These are phyloP conservation scores for Aspergillus melleus DNA, from an alignment of 2,329 filamentous ascomycete genomes.

Conservation along the genomic window DNA sequence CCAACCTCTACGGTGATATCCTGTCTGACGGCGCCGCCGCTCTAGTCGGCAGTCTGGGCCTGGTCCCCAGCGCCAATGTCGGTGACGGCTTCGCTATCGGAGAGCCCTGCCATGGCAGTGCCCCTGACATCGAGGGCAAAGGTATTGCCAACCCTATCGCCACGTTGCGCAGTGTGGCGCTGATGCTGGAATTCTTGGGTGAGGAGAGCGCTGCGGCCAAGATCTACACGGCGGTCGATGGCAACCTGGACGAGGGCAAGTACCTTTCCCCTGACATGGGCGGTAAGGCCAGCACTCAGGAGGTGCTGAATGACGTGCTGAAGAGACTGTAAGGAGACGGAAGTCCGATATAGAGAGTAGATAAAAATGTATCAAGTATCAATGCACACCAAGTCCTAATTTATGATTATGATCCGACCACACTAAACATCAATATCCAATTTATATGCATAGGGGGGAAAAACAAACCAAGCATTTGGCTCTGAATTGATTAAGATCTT, in stretches of 20 bases:
- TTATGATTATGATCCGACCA: too few relatives aligned
- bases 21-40: conserved; percentile 93
- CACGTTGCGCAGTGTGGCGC: conserved; percentile 81
- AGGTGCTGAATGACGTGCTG: conserved; percentile 86
- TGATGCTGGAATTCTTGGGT: conserved; percentile 96
- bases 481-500: too few relatives aligned
- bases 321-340: conserved; percentile 65
- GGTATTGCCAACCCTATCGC: conserved; percentile 96
- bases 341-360: conserved; percentile 7
- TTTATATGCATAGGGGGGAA: too few relatives aligned
- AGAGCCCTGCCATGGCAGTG: conserved; percentile 95
- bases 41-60: conserved; percentile 84
- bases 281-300: conserved; percentile 77
- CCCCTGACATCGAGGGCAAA: conserved; percentile 91
- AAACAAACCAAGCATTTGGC: too few relatives aligned
- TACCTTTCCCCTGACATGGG: conserved; percentile 87
- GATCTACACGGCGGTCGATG: conserved; percentile 92
- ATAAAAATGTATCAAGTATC: background rate
- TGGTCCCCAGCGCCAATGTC: conserved; percentile 94
- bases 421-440: too few relatives aligned
- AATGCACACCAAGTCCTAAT: too few relatives aligned
- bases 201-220: conserved; percentile 81
- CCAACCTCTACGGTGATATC: conserved; percentile 97
- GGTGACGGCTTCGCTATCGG: conserved; percentile 93
- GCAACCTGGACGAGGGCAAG: conserved; percentile 78